Conservation (phyloP, 495 filamentous ascomycete species). For the Daldinia grandis region DNA sequence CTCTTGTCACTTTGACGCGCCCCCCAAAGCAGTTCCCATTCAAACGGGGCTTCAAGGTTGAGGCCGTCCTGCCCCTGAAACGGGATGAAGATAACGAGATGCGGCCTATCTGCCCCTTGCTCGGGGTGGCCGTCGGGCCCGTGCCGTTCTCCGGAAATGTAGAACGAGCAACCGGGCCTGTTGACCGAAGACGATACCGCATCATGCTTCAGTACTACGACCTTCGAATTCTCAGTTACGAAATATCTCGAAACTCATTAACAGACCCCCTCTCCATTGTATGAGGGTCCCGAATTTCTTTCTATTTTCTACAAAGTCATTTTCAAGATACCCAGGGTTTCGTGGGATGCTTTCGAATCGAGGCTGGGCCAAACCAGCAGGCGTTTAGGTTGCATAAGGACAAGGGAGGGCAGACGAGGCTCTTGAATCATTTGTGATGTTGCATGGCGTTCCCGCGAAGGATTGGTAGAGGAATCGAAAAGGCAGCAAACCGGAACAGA, state of each 20-base stretch:
- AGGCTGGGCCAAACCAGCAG: slow-evolving; percentile 11
- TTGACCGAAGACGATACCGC: slow-evolving; percentile 66
- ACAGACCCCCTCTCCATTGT: slow-evolving; percentile 34
- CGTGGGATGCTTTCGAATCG: not conserved
- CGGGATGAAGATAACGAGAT: slow-evolving; percentile 47
- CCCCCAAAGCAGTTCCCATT: slow-evolving; percentile 35
- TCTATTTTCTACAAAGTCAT: slow-evolving; percentile 8
- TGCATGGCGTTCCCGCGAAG: slow-evolving; percentile 6
- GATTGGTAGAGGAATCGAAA: not conserved
- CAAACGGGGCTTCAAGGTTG: slow-evolving; percentile 53
- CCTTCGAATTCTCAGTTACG: slow-evolving; percentile 82
- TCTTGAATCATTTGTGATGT: not conserved
- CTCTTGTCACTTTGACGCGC: slow-evolving; percentile 74
- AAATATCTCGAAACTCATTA: slow-evolving; percentile 59
- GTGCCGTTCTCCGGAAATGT: slow-evolving; percentile 61
- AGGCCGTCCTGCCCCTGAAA: slow-evolving; percentile 53
- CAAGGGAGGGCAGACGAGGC: not conserved
- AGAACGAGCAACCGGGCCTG: slow-evolving; percentile 41
- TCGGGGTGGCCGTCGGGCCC: slow-evolving; percentile 55
- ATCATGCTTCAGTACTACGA: slow-evolving; percentile 80
- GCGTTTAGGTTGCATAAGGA: slow-evolving; percentile 33
- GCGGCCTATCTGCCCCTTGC: slow-evolving; percentile 51
- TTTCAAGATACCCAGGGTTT: slow-evolving; percentile 34
- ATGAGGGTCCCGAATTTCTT: slow-evolving; percentile 7
- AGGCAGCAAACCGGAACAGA: not conserved